Conservation (phyloP, 192 early-diverging fungal genomes). For the Allomyces macrogynus region DNA sequence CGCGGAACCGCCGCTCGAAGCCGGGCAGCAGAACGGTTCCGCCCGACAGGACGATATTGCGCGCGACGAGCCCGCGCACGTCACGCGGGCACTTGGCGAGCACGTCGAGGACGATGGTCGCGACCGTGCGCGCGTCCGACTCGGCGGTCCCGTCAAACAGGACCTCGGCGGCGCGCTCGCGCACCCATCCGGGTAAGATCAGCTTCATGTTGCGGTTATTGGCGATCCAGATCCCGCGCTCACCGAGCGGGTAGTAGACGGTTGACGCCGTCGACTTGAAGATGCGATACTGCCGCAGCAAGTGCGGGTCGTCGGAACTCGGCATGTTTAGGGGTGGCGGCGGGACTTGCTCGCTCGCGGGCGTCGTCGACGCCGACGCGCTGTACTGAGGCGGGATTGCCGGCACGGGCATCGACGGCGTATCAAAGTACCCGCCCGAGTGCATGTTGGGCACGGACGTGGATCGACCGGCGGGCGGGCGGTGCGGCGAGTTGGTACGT, state of each 20-base stretch:
- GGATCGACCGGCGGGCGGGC: not conserved
- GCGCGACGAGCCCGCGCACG: constrained; percentile 39
- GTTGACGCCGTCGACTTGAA: not conserved
- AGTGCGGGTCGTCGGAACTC: not conserved
- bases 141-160: constrained; percentile 54
- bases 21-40: constrained; percentile 57
- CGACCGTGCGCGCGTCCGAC: constrained; percentile 34
- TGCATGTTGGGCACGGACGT: too few species aligned
- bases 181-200: constrained; percentile 61
- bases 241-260: constrained; percentile 2
- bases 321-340: too few species aligned
- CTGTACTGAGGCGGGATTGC: too few species aligned
- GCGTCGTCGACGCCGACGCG: too few species aligned
- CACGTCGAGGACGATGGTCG: constrained; percentile 28
- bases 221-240: not conserved
- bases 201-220: constrained; percentile 5
- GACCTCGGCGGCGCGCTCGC: constrained; percentile 57
- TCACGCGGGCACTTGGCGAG: constrained; percentile 43
- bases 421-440: too few species aligned
- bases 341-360: not conserved
- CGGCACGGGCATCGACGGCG: too few species aligned
- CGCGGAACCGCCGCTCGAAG: constrained; percentile 33
- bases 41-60: constrained; percentile 49
- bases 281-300: not conserved
- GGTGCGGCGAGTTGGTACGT: not conserved